Conservation (phyloP, 371 early-diverging fungal genomes). For the Rhizopus sp. region DNA sequence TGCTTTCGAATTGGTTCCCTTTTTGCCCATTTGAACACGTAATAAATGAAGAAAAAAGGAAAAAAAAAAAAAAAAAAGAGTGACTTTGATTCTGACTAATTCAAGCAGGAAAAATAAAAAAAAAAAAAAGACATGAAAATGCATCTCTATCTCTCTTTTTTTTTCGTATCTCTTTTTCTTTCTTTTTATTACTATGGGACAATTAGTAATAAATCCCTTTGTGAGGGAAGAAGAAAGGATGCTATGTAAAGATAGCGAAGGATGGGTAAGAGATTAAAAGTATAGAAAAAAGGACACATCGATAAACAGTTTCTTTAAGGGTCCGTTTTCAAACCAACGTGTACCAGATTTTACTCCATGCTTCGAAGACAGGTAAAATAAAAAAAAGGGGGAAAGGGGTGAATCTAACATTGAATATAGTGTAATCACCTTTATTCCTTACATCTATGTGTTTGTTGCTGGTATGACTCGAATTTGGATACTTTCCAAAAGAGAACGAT, state of each 20-base stretch:
- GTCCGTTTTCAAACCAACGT: slow-evolving; percentile 62
- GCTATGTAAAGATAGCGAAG: slow-evolving; percentile 42
- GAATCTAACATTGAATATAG: slow-evolving; percentile 18
- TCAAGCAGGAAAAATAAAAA: background rate
- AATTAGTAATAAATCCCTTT: slow-evolving; percentile 2
- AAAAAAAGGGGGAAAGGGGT: background rate
- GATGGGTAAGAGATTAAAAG: slow-evolving; percentile 38
- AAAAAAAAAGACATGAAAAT: too few species aligned
- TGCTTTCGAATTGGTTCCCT: slow-evolving; percentile 47
- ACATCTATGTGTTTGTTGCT: slow-evolving; percentile 46
- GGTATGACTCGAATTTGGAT: slow-evolving; percentile 55
- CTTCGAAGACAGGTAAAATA: slow-evolving; percentile 66
- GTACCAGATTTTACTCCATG: slow-evolving; percentile 75
- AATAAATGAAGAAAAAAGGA: background rate
- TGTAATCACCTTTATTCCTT: slow-evolving; percentile 47
- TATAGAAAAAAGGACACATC: background rate
- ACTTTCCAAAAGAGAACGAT: slow-evolving; percentile 35
- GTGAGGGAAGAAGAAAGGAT: background rate
- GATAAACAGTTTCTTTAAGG: slow-evolving; percentile 42
- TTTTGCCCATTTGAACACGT: slow-evolving; percentile 37
- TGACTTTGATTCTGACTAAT: too few species aligned
- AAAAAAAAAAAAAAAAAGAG: background rate
- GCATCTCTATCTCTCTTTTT: background rate
- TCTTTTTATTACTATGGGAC: background rate
- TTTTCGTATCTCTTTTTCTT: background rate